Evolutionary conservation across 139 green algal species (phyloP).

Genomic region (Chlorokybus atmophyticus): DNA sequence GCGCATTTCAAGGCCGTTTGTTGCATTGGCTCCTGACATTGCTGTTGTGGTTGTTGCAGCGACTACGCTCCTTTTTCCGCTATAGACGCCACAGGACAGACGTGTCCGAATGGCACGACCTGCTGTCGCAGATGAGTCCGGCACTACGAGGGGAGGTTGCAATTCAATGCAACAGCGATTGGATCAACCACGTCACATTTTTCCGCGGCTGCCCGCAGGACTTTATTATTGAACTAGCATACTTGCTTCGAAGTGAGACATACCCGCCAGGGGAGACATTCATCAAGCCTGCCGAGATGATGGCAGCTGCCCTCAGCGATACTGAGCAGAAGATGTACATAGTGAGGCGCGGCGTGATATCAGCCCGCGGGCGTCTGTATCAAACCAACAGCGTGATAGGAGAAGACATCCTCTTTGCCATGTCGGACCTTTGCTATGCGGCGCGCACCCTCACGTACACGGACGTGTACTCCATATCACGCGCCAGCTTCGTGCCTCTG

Average conservation of each 20-base stretch:
- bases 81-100: background rate
- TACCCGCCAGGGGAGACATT: too few relatives aligned
- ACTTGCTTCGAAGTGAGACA: too few relatives aligned
- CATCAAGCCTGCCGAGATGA: too few relatives aligned
- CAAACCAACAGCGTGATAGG: background rate
- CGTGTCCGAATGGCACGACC: background rate
- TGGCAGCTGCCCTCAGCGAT: too few relatives aligned
- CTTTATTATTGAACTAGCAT: too few relatives aligned
- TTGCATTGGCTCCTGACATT: too few relatives aligned
- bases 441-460: background rate
- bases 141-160: background rate
- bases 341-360: background rate
- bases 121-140: slow-evolving; percentile 1
- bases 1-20: too few relatives aligned
- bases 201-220: slow-evolving; percentile 5
- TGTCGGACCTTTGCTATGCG: background rate
- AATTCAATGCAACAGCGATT: background rate
- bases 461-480: background rate
- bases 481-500: background rate
- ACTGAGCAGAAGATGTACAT: slow-evolving; percentile 3
- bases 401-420: background rate
- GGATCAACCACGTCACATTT: background rate
- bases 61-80: slow-evolving; percentile 6
- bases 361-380: background rate
- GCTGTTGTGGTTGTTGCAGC: too few relatives aligned